Evolutionary conservation across 2,329 filamentous ascomycete genomes (phyloP), one percentile per base, ranked within the genome.

Genomic region (Penicillium verrucosum): DNA sequence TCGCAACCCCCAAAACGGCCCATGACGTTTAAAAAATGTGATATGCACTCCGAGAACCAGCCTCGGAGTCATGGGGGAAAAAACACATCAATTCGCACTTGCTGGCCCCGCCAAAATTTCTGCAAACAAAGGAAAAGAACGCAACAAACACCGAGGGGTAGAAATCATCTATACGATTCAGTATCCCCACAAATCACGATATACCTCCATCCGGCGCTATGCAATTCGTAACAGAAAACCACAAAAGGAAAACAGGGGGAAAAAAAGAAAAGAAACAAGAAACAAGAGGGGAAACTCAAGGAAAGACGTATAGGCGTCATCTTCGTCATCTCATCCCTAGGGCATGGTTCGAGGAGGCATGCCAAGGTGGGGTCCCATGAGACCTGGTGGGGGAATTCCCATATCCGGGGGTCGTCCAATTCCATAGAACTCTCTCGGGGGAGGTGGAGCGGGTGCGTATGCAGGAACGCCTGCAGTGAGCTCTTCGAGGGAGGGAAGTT

Each of bases 401-500:
- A 70, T 64, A 36, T 71, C 67, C 38, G 74, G 58, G 12, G 71
- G 67, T 60, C 68, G 65, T 60, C 63, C 60, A 56, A 71, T 65
- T 48, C 68, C 67, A 64, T 76, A 73, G 45, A 64, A 66, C 54
- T 76, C 72, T 63, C 74, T 68, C 54, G 71, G 67, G 38, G 66
- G 65, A 50, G 72, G 48, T 10, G 49, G 71, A 25, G 72, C 72
- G 38, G 75, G 68, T 30, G 75, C 72, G 57, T 76, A 78, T 40
- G 76, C 77, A 43, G 77, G 77, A 36, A 79, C 75, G 10, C 77
- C 77, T 37, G 77, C 77, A 5, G 77, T 78, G 48, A 79, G 64
- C 58, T 79, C 77, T 64, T 78, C 74, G 25, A 80, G 70, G 3
- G 76, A 78, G 5, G 77, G 77, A 43, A 80, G 70, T 53, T 73